Conservation (phyloP, 768 basidiomycete genomes). For the Paxillus involutus region DNA sequence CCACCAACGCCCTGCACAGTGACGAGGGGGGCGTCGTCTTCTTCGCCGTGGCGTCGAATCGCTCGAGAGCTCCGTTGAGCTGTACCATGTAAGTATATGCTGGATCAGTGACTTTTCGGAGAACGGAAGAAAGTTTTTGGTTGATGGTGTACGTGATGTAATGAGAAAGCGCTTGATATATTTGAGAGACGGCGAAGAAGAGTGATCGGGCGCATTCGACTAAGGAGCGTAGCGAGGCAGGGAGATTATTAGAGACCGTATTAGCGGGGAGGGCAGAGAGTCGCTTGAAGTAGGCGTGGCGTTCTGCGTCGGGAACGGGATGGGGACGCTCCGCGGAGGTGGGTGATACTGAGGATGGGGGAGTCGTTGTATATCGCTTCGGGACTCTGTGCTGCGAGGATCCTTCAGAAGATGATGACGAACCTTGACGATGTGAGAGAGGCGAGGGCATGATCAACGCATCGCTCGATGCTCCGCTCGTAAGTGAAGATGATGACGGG, state of each 20-base stretch:
- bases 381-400: constrained; percentile 21
- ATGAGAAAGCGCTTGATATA: constrained; percentile 86
- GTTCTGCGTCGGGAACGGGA: constrained; percentile 64
- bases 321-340: constrained; percentile 34
- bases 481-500: constrained; percentile 9
- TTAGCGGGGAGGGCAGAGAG: constrained; percentile 73
- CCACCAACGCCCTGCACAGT: constrained; percentile 76
- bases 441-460: constrained; percentile 40
- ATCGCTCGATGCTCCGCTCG: constrained; percentile 15
- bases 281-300: constrained; percentile 93
- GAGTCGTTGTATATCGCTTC: constrained; percentile 29
- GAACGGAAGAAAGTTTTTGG: constrained; percentile 76
- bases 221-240: constrained; percentile 63
- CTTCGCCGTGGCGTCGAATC: constrained; percentile 82
- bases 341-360: constrained; percentile 39
- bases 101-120: constrained; percentile 84
- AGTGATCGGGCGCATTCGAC: constrained; percentile 91
- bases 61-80: constrained; percentile 86
- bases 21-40: constrained; percentile 65
- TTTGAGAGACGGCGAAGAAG: constrained; percentile 88
- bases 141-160: constrained; percentile 83
- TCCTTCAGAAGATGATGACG: constrained; percentile 39
- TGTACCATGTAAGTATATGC: constrained; percentile 79
- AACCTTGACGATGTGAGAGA: constrained; percentile 45
- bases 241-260: constrained; percentile 62